Evolutionary conservation across 2,329 filamentous ascomycete genomes (phyloP).

Genomic region (Thyridium curvatum): DNA sequence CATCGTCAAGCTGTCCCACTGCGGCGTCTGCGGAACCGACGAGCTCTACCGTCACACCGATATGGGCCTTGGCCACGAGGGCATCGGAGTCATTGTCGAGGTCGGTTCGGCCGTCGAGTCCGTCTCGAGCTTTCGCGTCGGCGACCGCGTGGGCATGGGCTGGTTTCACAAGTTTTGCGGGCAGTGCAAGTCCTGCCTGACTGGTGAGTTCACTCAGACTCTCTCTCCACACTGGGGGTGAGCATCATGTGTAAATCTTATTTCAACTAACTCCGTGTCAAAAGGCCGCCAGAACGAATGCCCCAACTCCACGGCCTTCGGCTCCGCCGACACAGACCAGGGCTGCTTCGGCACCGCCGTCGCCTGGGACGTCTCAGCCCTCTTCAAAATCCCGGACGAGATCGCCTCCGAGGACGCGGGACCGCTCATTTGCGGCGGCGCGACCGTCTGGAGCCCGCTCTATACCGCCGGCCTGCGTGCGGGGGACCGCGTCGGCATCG

Average conservation of each 20-base stretch:
- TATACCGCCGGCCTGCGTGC: slow-evolving; percentile 14
- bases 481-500: slow-evolving; percentile 38
- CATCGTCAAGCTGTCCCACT: slow-evolving; percentile 24
- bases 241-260: too few species aligned
- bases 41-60: slow-evolving; percentile 20
- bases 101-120: slow-evolving; percentile 25
- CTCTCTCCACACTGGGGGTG: slow-evolving; percentile 17
- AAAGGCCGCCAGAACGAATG: slow-evolving; percentile 10
- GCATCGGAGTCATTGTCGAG: slow-evolving; percentile 28
- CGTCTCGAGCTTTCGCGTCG: slow-evolving; percentile 16
- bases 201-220: not conserved
- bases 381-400: slow-evolving; percentile 31
- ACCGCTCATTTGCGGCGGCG: slow-evolving; percentile 35
- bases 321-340: slow-evolving; percentile 35
- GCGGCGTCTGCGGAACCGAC: slow-evolving; percentile 27
- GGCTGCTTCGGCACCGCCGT: slow-evolving; percentile 36
- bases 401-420: slow-evolving; percentile 23
- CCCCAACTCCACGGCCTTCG: slow-evolving; percentile 26
- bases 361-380: slow-evolving; percentile 40
- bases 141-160: slow-evolving; percentile 35
- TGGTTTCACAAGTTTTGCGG: slow-evolving; percentile 32
- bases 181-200: slow-evolving; percentile 21
- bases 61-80: slow-evolving; percentile 31
- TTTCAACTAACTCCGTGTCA: slow-evolving; percentile 13
- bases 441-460: slow-evolving; percentile 31